Evolutionary conservation across 441 rosid genomes (phyloP).

Genomic region (Codiaeum variegatum): DNA sequence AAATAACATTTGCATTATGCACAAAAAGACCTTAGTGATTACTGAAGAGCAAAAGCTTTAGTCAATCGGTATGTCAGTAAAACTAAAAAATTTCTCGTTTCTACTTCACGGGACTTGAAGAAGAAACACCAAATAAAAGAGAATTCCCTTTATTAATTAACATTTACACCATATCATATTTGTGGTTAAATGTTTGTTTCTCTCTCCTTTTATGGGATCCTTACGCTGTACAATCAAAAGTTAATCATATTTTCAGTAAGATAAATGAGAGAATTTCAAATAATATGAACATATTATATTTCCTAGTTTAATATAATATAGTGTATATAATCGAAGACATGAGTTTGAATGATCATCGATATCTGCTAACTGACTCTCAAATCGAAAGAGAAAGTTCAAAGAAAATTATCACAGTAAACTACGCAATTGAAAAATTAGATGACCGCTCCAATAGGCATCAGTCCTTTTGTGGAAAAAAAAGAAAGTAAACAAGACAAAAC

Average conservation of each 20-base stretch:
- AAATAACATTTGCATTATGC: conserved; percentile 6
- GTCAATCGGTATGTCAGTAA: neutral
- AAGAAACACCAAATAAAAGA: neutral
- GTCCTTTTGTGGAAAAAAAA: neutral
- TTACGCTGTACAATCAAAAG: neutral
- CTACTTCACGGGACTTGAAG: neutral
- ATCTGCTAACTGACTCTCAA: neutral
- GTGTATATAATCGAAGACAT: neutral
- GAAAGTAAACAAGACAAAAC: neutral
- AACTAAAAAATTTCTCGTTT: conserved; percentile 4
- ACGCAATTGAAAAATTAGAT: neutral
- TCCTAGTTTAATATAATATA: neutral
- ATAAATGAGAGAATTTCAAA: neutral
- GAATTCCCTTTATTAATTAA: neutral
- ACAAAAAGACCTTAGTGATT: conserved; percentile 5
- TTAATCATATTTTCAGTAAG: neutral
- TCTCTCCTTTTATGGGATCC: neutral
- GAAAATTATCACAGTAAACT: neutral
- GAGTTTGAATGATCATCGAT: neutral
- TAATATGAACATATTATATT: neutral
- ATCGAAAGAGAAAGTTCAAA: neutral
- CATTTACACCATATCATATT: neutral
- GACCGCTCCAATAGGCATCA: neutral
- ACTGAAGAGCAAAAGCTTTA: neutral
- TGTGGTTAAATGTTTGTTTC: neutral